Percentiles rank a stretch among this genome's conserved stretches.
phyloP scores from a whole-genome alignment of 2,329 filamentous ascomycete genomes.

The Karstenula rhodostoma region DNA sequence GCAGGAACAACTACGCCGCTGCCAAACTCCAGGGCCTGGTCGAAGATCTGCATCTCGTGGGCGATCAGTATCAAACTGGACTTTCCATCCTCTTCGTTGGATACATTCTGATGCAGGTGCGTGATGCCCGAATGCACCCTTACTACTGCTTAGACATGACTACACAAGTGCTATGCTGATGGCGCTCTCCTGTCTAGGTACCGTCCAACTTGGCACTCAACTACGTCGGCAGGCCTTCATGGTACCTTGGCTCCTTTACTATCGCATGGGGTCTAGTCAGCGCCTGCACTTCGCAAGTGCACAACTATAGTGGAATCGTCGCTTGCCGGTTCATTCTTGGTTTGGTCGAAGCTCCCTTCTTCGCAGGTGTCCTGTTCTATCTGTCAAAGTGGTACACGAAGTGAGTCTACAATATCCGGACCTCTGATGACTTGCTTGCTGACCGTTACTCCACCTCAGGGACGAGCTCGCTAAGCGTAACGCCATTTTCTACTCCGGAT shows the following conservation, averaged over 20 bases:
- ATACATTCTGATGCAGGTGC: conserved; percentile 28
- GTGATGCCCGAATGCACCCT: no score
- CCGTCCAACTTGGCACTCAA: conserved; percentile 65
- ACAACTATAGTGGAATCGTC: conserved; percentile 25
- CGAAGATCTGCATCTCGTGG: conserved; percentile 23
- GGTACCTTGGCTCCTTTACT: conserved; percentile 61
- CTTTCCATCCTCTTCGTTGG: conserved; percentile 30
- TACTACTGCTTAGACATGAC: no score
- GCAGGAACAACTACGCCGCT: conserved; percentile 33
- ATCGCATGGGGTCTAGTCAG: conserved; percentile 51
- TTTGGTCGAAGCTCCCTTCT: conserved; percentile 25
- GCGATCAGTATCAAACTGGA: conserved; percentile 31
- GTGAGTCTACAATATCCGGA: background rate
- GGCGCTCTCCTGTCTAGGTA: conserved; percentile 30
- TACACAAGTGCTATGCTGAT: no score
- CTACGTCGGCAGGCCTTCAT: conserved; percentile 61
- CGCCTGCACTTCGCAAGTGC: conserved; percentile 54
- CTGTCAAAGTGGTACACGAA: conserved; percentile 60
- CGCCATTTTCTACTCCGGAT: conserved; percentile 62
- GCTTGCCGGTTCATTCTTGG: conserved; percentile 24
- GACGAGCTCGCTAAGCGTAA: conserved; percentile 61
- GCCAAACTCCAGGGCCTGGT: conserved; percentile 28
- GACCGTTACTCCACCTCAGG: background rate
- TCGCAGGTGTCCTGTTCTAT: conserved; percentile 33
- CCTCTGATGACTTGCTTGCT: background rate